Evolutionary conservation across 1,284 basidiomycete genomes (phyloP), one percentile per base, ranked within the genome.

Genomic region (Rhodotorula sp.): DNA sequence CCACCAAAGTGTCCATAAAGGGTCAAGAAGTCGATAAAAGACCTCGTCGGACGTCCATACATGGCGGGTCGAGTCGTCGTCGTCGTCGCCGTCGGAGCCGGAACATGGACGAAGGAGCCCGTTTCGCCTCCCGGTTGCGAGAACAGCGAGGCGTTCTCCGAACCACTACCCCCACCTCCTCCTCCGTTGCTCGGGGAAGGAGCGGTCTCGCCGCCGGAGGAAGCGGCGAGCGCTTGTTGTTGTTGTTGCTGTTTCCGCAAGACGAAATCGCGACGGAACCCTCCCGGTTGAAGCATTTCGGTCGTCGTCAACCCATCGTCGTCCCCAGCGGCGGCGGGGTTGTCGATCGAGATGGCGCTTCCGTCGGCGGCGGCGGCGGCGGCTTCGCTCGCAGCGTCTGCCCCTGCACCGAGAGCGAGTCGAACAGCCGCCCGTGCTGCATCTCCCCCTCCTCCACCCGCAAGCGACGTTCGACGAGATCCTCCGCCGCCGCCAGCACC

Each of bases 1-100:
- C 92, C 84, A 77, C 93, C 93, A 79, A 95, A 97, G 81, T 97
- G 94, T 10, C 94, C 94, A 78, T 92, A 97, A 45, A 97, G 85
- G 77, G 90, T 91, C 63, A 97, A 83, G 79, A 97, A 97, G 78
- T 97, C 94, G 75, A 97, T 90, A 75, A 97, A 95, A 14, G 73
- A 64, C 34, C 70, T 34, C 5, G 74, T 74, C 8, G 67, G 67
- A 4, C 66, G 47, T 2, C 54, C 54, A 18, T 55, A 55, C 12
- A 55, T 28, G 26, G 31, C 31, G 2, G 54, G 54, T 14, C 54
- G 54, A 18, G 16, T 28, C 26, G 54, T 23, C n/a, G 52, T 55
- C 52, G 52, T 28, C 26, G 54, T 23, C n/a, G 52, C 31, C 52
- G 52, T 26, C 26, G 50, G 18, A 38, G 43, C 7, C 23, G 38